Base-by-base conservation (phyloP, 2,329 filamentous ascomycete species). In the Helotiales sp. region DNA sequence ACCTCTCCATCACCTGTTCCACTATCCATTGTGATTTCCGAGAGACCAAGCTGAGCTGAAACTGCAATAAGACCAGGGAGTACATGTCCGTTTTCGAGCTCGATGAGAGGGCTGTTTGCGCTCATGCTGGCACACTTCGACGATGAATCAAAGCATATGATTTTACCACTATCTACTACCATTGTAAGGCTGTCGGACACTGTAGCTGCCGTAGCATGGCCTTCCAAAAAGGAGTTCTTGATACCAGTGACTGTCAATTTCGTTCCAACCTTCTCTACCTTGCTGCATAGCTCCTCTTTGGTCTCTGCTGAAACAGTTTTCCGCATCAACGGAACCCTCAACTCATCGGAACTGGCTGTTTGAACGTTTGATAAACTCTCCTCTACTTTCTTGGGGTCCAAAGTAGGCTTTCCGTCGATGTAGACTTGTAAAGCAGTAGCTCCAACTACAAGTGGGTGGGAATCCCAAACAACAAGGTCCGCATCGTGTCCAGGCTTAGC, bases 1-100 rank as follows among this genome's bases (percentile, higher is more conserved):
- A 79, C 77, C 4, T 68, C 65, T 15, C 86, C 85, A 70, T 87
- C 85, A 2, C 80, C 78, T 0, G 85, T 86, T 24, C 75, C 76
- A 1, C 71, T 68, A 60, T 84, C 82, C 1, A 75, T 77, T 22
- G 76, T 72, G 47, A 87, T 86, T 71, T 87, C 86, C 11, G 77
- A 74, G 3, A 87, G 76, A 1, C 86, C 86, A 1, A 87, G 79
- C 7, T 75, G 72, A 5, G 79, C 78, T 3, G 83, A 81, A 37
- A 87, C 78, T 2, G 83, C 81, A n/a, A 81, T 85, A 34, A 87
- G 73, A 0, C 84, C 80, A 2, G 84, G 82, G 7, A 82, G 78
- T 40, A 86, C 71, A 68, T 85, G 76, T 2, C 84, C 85, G 49
- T 86, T 77, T 15, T 77, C 54, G 3, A 86, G 78, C 3, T 75